A percentile compares a stretch with the other conserved stretches of the same genome.
Conservation (phyloP, 106 monocot species). For the Acanthochlamys bracteata region DNA sequence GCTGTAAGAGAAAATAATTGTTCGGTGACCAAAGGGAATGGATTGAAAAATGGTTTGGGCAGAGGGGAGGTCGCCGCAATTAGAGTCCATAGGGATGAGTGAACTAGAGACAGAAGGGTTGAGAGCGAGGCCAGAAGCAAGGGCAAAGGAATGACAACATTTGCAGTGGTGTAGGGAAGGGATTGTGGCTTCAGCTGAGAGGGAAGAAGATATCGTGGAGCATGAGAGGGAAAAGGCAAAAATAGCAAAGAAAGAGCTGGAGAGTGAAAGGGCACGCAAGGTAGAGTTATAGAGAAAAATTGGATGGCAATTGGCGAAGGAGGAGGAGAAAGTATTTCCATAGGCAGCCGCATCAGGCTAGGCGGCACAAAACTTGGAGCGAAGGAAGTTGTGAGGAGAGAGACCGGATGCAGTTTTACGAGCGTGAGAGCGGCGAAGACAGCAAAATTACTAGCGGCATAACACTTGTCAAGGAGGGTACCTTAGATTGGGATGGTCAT, state of each 20-base stretch:
- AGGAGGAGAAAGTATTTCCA: constrained; percentile 3
- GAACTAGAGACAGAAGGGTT: constrained; percentile 4
- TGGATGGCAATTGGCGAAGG: background rate
- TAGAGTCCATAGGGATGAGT: constrained; percentile 17
- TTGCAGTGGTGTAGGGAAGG: constrained; percentile 8
- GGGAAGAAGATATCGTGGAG: background rate
- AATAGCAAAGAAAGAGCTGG: background rate
- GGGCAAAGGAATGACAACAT: constrained; percentile 3
- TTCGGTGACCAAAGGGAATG: background rate
- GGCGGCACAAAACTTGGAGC: constrained; percentile 14
- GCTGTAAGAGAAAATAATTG: constrained; percentile 8
- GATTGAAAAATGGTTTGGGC: constrained; percentile 20
- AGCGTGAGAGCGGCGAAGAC: constrained; percentile 6
- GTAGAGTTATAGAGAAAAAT: constrained; percentile 6
- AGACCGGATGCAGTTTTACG: background rate
- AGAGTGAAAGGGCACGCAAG: background rate
- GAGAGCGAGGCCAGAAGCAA: background rate
- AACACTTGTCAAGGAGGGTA: background rate
- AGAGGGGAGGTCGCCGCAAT: constrained; percentile 18
- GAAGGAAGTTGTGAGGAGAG: constrained; percentile 5
- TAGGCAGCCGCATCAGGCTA: constrained; percentile 12
- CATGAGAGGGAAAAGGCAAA: constrained; percentile 6
- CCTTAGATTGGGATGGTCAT: no score
- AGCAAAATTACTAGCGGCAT: constrained; percentile 8
- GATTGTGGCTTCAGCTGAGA: background rate